Evolutionary conservation across 75 land plant genomes (phyloP).

Genomic region (Larix kaempferi): DNA sequence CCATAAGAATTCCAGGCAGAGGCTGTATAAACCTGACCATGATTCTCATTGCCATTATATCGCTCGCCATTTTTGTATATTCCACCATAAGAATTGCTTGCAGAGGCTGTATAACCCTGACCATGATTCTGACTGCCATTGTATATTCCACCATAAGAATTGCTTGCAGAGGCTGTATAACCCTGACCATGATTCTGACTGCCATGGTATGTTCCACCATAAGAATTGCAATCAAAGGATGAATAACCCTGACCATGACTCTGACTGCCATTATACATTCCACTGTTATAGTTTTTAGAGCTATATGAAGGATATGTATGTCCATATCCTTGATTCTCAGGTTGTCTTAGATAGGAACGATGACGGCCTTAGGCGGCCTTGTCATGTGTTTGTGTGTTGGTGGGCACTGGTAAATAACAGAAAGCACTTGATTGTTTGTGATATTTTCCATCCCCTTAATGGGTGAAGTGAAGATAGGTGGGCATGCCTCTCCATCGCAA

Average conservation of each 20-base stretch:
- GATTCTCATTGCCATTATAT: background rate
- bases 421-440: conserved; percentile 89
- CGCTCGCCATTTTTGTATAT: background rate
- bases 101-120: too few relatives aligned
- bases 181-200: background rate
- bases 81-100: too few relatives aligned
- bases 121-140: too few relatives aligned
- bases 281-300: background rate
- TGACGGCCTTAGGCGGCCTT: conserved; percentile 40
- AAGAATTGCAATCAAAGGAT: background rate
- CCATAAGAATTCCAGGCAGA: background rate
- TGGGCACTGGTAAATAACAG: conserved; percentile 68
- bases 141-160: too few relatives aligned
- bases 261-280: background rate
- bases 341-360: background rate
- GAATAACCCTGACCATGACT: background rate
- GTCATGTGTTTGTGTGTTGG: conserved; percentile 71
- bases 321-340: background rate
- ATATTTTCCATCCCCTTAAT: conserved; percentile 73
- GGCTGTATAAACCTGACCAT: background rate
- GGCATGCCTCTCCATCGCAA: conserved; percentile 76
- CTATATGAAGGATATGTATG: background rate
- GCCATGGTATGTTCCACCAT: background rate
- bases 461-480: conserved; percentile 76
- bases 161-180: too few relatives aligned